Percentiles rank a stretch among this genome's conserved stretches.
phyloP scores from a whole-genome alignment of 176 grass and related monocot species.

The Metroxylon sagu region DNA sequence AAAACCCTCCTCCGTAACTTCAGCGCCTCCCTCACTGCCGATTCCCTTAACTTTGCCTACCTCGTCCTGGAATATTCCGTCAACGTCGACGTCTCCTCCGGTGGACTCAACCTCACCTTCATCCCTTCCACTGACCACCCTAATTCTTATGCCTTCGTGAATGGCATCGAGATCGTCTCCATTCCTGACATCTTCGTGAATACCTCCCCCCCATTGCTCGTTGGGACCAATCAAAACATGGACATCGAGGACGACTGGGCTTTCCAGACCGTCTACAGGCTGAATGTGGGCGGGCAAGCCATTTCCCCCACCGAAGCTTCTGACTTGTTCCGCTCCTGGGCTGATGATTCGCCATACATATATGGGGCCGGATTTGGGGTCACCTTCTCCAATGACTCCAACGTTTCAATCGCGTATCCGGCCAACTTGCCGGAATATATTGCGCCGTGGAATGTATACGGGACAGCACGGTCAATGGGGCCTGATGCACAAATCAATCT shows the following conservation, averaged over 20 bases:
- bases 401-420: conserved; percentile 33
- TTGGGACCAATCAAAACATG: not conserved
- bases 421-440: conserved; percentile 27
- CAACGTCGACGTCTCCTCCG: conserved; percentile 37
- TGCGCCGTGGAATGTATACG: conserved; percentile 43
- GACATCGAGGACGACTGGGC: not conserved
- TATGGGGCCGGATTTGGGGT: conserved; percentile 26
- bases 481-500: conserved; percentile 33
- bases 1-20: conserved; percentile 44
- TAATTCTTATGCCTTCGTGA: conserved; percentile 53
- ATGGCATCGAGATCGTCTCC: conserved; percentile 62
- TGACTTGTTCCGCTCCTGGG: conserved; percentile 47
- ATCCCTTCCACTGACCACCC: conserved; percentile 21
- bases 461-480: conserved; percentile 71
- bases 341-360: conserved; percentile 29
- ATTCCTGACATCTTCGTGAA: conserved; percentile 38
- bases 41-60: not conserved
- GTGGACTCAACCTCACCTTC: conserved; percentile 37
- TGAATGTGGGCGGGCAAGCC: conserved; percentile 49
- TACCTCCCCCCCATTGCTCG: not conserved
- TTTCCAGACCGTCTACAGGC: conserved; percentile 58
- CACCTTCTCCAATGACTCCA: conserved; percentile 25
- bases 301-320: conserved; percentile 25
- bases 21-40: conserved; percentile 32
- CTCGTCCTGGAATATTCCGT: conserved; percentile 45